These are phyloP conservation scores for Fusarium circinatum DNA, from an alignment of 2,329 filamentous ascomycete genomes.

Conservation along the genomic window DNA sequence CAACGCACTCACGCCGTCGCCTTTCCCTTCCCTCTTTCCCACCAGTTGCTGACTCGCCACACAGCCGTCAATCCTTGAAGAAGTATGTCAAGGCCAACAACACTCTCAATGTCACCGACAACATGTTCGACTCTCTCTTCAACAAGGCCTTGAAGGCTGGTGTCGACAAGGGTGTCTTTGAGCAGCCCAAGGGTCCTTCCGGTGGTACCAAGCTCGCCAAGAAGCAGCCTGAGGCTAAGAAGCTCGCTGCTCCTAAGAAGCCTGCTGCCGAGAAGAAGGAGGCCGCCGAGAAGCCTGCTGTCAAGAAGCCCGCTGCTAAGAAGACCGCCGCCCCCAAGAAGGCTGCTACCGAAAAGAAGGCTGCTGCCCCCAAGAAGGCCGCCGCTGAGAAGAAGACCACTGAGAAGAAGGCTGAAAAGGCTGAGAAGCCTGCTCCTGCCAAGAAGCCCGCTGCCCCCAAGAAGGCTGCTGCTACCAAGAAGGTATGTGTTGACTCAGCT, in stretches of 20 bases:
- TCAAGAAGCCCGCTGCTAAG: conserved; percentile 51
- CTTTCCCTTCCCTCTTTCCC: neutral
- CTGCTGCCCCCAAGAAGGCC: conserved; percentile 53
- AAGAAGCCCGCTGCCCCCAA: conserved; percentile 49
- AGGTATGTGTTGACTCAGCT: conserved; percentile 18
- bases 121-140: conserved; percentile 78
- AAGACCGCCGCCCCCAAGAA: conserved; percentile 52
- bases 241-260: conserved; percentile 48
- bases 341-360: conserved; percentile 44
- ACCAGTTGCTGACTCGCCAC: conserved; percentile 22
- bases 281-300: conserved; percentile 43
- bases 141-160: conserved; percentile 85
- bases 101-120: conserved; percentile 58
- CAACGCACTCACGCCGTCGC: conserved; percentile 20
- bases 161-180: conserved; percentile 87
- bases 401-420: conserved; percentile 37
- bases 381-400: conserved; percentile 26
- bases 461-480: conserved; percentile 45
- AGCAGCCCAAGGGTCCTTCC: conserved; percentile 90
- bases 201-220: conserved; percentile 93
- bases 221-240: conserved; percentile 66
- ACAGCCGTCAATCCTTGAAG: conserved; percentile 69
- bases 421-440: conserved; percentile 59
- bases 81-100: conserved; percentile 69
- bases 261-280: conserved; percentile 50